Conservation (phyloP, 345 rosid genomes). For the Laguncularia racemosa region DNA sequence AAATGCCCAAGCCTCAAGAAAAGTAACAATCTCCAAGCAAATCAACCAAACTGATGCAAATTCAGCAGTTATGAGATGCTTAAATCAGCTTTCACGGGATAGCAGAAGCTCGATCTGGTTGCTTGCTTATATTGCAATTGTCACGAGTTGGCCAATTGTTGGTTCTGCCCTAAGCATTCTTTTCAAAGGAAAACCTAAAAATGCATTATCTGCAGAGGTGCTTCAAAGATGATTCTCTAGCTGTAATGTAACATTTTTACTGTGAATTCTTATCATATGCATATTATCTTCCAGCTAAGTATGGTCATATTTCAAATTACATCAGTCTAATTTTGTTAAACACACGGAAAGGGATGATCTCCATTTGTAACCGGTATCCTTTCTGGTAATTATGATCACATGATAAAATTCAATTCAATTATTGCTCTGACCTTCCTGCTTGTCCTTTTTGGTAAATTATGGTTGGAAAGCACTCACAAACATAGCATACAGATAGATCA, state of each 20-base stretch:
- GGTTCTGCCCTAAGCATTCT: slow-evolving; percentile 35
- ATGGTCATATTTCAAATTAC: too few relatives aligned
- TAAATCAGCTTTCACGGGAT: slow-evolving; percentile 29
- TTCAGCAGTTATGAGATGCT: slow-evolving; percentile 26
- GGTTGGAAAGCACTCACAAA: too few relatives aligned
- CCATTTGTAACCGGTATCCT: too few relatives aligned
- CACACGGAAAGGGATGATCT: too few relatives aligned
- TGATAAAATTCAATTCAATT: too few relatives aligned
- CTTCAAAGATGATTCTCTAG: slow-evolving; percentile 10
- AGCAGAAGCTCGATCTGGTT: slow-evolving; percentile 40
- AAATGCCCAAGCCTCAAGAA: slow-evolving; percentile 14
- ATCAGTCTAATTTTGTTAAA: too few relatives aligned
- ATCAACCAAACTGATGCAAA: slow-evolving; percentile 13
- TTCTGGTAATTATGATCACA: too few relatives aligned
- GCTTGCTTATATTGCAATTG: slow-evolving; percentile 49
- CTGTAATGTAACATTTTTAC: not conserved
- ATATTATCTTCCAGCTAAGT: too few relatives aligned
- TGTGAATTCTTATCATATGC: too few relatives aligned
- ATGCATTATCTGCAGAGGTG: slow-evolving; percentile 8
- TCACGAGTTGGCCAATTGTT: slow-evolving; percentile 56
- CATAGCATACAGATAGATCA: too few relatives aligned
- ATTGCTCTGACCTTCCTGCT: too few relatives aligned
- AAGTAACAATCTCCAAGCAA: slow-evolving; percentile 12
- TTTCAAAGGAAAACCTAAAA: slow-evolving; percentile 39
- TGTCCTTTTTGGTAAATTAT: too few relatives aligned